Evolutionary conservation across 192 early-diverging fungal species (phyloP), one percentile per base, ranked within the genome.

Genomic region (Coemansia erecta): DNA sequence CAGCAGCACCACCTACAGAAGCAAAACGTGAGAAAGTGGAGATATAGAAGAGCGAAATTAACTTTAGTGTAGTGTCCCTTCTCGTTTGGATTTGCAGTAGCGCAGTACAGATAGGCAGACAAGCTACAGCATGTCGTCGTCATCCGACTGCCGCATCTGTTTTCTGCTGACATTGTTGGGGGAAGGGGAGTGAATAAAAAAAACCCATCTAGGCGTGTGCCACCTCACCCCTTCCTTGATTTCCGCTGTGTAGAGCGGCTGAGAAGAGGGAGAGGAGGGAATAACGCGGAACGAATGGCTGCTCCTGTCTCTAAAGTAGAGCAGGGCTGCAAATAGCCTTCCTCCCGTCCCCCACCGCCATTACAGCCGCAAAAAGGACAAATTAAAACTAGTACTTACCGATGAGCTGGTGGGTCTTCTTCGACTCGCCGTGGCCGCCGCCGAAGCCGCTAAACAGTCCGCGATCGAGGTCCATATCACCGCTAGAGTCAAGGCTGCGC

Each of bases 1-100:
- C 76, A 69, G 70, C 76, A 49, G 76, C 76, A 51, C 76, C 76
- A 35, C 70, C 76, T 79, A 79, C 24, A 53, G 5, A 64, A 8
- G 12, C 41, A 4, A 39, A 15, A 39, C 3, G 49, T 14, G 14
- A 2, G 26, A 13, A 28, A 31, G 22, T 24, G 4, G 11, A 51
- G n/a, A 31, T 4, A 31, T 8, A 19, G 4, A 40, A 39, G n/a
- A 9, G 39, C 23, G 6, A 15, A 28, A 6, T 17, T 6, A 21
- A 21, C 1, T 4, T 47, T 17, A 47, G 45, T 47, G 45, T 47
- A 47, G 45, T 47, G 45, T 47, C 18, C 18, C 11, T 47, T 17
- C 22, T 21, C 7, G 22, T 47, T 47, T 22, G 8, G 3, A 40
- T 40, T 40, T 40, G 4, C 7, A 8, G 24, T 12, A 31, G 24